Conservation (phyloP, 1,139 yeast species). For the Magnusiomyces sp. region DNA sequence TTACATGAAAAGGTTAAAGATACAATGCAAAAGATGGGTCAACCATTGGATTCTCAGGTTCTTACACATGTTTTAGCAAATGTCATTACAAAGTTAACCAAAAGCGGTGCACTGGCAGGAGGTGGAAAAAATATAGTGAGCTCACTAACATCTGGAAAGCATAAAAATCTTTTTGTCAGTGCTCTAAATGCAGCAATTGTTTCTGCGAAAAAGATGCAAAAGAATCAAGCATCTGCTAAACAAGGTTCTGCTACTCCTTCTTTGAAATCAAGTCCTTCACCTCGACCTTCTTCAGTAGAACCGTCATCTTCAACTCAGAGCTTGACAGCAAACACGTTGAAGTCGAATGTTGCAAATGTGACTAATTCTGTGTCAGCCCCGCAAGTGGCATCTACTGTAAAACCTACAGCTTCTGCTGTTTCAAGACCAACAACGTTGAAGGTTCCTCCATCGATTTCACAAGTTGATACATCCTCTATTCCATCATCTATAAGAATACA, state of each 20-base stretch:
- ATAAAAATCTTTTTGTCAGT: constrained; percentile 79
- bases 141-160: constrained; percentile 65
- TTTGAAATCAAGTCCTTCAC: background rate
- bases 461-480: background rate
- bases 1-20: constrained; percentile 32
- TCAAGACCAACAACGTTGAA: background rate
- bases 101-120: constrained; percentile 44
- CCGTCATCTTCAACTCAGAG: constrained; percentile 8
- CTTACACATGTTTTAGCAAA: constrained; percentile 89
- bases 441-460: constrained; percentile 4
- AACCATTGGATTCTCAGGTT: constrained; percentile 40
- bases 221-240: constrained; percentile 1
- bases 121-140: constrained; percentile 51
- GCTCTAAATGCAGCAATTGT: constrained; percentile 77
- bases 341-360: constrained; percentile 15
- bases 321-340: constrained; percentile 11
- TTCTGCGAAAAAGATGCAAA: constrained; percentile 29
- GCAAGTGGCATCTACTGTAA: constrained; percentile 21
- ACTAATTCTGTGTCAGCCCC: constrained; percentile 18
- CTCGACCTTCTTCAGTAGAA: constrained; percentile 1
- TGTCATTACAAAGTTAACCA: constrained; percentile 87
- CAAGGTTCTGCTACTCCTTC: constrained; percentile 4
- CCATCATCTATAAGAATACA: constrained; percentile 2
- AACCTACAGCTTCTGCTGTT: constrained; percentile 12
- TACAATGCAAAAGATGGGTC: constrained; percentile 28